Conservation (phyloP, 2,329 filamentous ascomycete genomes). For the Chaetomiaceae sp. region DNA sequence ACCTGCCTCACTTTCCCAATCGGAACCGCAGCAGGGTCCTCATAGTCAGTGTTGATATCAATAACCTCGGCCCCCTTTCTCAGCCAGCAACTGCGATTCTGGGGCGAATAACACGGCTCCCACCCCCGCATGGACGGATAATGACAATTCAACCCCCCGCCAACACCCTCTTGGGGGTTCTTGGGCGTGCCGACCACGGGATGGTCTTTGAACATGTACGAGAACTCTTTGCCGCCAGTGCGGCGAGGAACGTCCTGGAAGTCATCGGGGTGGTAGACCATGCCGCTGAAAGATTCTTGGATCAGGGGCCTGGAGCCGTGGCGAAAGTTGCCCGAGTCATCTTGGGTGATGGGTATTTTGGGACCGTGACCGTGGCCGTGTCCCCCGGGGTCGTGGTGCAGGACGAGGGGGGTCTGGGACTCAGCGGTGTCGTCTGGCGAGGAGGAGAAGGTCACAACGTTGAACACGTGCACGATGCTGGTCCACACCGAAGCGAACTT, state of each 20-base stretch:
- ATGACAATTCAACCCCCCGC: not conserved
- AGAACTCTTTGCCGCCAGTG: not conserved
- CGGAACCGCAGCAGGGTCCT: not conserved
- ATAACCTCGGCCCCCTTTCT: not conserved
- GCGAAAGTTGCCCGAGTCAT: not conserved
- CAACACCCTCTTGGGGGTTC: not conserved
- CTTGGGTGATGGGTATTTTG: not conserved
- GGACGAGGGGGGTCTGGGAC: not conserved
- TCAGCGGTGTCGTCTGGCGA: not conserved
- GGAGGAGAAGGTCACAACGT: not conserved
- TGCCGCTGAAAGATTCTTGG: not conserved
- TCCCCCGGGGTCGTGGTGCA: not conserved
- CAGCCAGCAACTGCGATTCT: not conserved
- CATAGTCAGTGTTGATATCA: not conserved
- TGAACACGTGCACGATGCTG: not conserved
- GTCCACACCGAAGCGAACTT: not conserved
- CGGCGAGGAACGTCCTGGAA: not conserved
- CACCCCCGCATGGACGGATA: not conserved
- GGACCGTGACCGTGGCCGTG: not conserved
- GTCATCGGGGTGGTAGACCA: not conserved
- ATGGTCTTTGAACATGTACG: not conserved
- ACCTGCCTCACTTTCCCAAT: not conserved
- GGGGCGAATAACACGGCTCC: not conserved
- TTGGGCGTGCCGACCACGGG: not conserved
- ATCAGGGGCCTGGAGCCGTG: not conserved